Base-by-base conservation (phyloP, 2,329 filamentous ascomycete genomes). In the Didymella exigua region DNA sequence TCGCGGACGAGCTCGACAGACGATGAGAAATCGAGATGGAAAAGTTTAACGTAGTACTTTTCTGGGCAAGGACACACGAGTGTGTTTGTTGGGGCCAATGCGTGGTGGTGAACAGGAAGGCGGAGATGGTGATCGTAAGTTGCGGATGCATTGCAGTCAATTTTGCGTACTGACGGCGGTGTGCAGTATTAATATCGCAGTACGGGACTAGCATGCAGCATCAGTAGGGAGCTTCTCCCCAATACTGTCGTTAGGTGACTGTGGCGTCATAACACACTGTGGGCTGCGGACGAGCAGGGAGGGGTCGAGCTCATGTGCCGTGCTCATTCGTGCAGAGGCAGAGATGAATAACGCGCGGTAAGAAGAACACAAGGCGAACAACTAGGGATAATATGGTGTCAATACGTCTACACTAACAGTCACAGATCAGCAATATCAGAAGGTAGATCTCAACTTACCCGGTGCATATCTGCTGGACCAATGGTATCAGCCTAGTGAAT, bases 1-100 rank as follows among this genome's bases (percentile, higher is more conserved):
- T 56, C 13, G 27, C 19, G 10, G 36, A 56, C 21, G 54, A 56
- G 26, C 43, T 56, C 6, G 47, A 47, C 8, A n/a, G 36, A 8
- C 42, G 21, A 27, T 56, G 19, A 56, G 14, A 2, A 14, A 34
- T 26, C 2, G 31, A 13, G 16, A 10, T 11, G 2, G 30, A 14
- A 4, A 24, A 4, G 7, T 8, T 21, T 9, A 11, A 21, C 23
- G 29, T 8, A 11, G 9, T 9, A 11, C 1, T 14, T n/a, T n/a
- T 19, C 5, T 44, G 19, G 29, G 9, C 26, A 13, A 14, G 33
- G 34, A 5, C 16, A 14, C 8, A n/a, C 8, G 16, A 2, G 13
- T 6, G 27, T 29, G 27, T 29, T 19, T 21, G 18, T 5, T 4
- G 18, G 9, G 21, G 18, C 16, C 18, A 36, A 13, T 8, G 18